phyloP scores from a whole-genome alignment of 352 stramenopile genomes.

The Hyphochytrium catenoides region DNA sequence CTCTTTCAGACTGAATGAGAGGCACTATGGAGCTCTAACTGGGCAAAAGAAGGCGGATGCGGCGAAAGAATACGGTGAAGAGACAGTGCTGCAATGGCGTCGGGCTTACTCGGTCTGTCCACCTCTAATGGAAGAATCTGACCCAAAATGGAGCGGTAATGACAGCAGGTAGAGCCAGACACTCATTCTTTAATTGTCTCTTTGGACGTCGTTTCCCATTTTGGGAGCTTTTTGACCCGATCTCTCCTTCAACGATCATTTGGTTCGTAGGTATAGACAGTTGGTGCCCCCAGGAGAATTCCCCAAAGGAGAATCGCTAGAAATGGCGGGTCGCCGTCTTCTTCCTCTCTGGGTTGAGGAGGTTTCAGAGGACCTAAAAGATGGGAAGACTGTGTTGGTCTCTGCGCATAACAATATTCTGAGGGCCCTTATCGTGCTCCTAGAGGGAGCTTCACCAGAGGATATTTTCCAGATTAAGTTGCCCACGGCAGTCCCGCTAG shows the following conservation, averaged over 20 bases:
- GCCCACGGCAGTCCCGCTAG: slow-evolving; percentile 76
- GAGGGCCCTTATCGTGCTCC: slow-evolving; percentile 91
- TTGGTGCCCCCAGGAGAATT: slow-evolving; percentile 62
- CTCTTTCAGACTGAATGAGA: slow-evolving; percentile 90
- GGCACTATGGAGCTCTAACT: slow-evolving; percentile 93
- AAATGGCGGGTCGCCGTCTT: slow-evolving; percentile 76
- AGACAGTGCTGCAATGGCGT: slow-evolving; percentile 11
- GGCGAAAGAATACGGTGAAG: slow-evolving; percentile 90
- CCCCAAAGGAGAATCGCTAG: slow-evolving; percentile 76
- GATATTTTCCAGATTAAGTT: slow-evolving; percentile 93
- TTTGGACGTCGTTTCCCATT: too few relatives aligned
- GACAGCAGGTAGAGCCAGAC: too few relatives aligned
- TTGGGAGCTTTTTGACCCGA: too few relatives aligned
- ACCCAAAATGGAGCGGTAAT: too few relatives aligned
- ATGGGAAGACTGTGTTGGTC: slow-evolving; percentile 88
- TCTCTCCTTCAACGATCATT: too few relatives aligned
- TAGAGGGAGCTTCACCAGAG: slow-evolving; percentile 91
- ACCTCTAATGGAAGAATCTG: slow-evolving; percentile 8
- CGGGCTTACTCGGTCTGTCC: neutral
- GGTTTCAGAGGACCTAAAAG: slow-evolving; percentile 80
- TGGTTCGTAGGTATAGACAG: too few relatives aligned
- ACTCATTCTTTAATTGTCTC: too few relatives aligned
- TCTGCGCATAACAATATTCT: slow-evolving; percentile 94
- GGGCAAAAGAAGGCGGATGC: slow-evolving; percentile 97
- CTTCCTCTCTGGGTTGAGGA: slow-evolving; percentile 82